These are phyloP conservation scores for Aspergillus bombycis DNA, from an alignment of 2,329 filamentous ascomycete genomes.

Conservation along the genomic window DNA sequence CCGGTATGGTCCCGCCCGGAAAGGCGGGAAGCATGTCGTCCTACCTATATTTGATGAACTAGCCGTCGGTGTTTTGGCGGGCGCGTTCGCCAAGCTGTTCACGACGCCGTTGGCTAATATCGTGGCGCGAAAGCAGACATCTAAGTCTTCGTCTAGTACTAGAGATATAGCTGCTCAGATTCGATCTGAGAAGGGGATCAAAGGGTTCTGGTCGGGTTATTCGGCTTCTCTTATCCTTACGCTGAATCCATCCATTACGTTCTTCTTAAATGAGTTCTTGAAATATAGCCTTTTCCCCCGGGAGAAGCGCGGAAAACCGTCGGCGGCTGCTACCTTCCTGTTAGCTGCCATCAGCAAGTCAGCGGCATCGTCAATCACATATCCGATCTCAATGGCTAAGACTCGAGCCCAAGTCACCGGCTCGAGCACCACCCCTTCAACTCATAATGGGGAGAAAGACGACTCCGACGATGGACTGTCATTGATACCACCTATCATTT, in stretches of 20 bases:
- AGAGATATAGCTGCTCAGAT: conserved; percentile 67
- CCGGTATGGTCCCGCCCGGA: conserved; percentile 27
- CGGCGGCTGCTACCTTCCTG: conserved; percentile 61
- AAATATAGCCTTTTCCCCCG: conserved; percentile 62
- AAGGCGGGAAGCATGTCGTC: conserved; percentile 30
- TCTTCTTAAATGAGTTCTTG: conserved; percentile 76
- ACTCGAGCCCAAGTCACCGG: conserved; percentile 67
- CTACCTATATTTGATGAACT: conserved; percentile 73
- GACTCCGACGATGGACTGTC: conserved; percentile 16
- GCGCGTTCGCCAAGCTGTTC: conserved; percentile 72
- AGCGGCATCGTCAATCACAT: conserved; percentile 74
- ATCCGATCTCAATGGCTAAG: conserved; percentile 86
- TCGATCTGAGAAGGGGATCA: conserved; percentile 67
- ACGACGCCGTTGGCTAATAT: conserved; percentile 83
- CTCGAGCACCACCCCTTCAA: conserved; percentile 25
- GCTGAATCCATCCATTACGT: conserved; percentile 83
- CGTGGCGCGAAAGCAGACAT: conserved; percentile 78
- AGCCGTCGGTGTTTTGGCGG: conserved; percentile 69
- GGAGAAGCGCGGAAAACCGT: conserved; percentile 56
- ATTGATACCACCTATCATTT: conserved; percentile 60
- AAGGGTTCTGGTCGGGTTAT: conserved; percentile 87
- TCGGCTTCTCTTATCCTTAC: conserved; percentile 78
- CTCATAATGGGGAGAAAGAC: conserved; percentile 17
- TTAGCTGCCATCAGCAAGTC: conserved; percentile 79
- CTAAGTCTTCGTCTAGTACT: conserved; percentile 44